phyloP scores from a whole-genome alignment of 352 stramenopile species.

The Saprolegnia parasitica region DNA sequence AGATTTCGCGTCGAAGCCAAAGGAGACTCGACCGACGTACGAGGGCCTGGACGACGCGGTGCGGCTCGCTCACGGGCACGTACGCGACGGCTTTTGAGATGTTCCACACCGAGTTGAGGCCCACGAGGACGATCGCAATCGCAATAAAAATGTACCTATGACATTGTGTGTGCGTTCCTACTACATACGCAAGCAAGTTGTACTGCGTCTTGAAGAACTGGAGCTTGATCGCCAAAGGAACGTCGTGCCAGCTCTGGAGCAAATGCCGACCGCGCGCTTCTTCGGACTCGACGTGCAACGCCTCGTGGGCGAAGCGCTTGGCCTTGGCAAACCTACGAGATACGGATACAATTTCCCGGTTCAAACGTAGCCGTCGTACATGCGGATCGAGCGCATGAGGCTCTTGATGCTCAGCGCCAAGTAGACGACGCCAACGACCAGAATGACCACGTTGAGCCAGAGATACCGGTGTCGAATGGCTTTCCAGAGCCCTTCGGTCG shows the following conservation, averaged over 20 bases:
- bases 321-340: slow-evolving; percentile 1
- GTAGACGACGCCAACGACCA: slow-evolving; percentile 47
- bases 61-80: slow-evolving; percentile 65
- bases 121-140: slow-evolving; percentile 44
- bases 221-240: slow-evolving; percentile 52
- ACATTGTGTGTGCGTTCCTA: background rate
- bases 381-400: slow-evolving; percentile 44
- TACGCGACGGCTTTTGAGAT: slow-evolving; percentile 65
- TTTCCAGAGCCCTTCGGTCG: slow-evolving; percentile 43
- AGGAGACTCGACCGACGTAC: background rate
- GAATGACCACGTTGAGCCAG: slow-evolving; percentile 68
- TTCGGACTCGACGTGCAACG: background rate
- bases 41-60: slow-evolving; percentile 63
- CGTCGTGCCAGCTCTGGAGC: slow-evolving; percentile 33
- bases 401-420: slow-evolving; percentile 54
- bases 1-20: slow-evolving; percentile 10
- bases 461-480: slow-evolving; percentile 59
- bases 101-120: slow-evolving; percentile 65
- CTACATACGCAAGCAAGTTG: too few relatives aligned
- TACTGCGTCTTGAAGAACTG: slow-evolving; percentile 70
- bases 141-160: slow-evolving; percentile 17
- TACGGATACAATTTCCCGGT: background rate
- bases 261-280: background rate
- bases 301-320: slow-evolving; percentile 2
- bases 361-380: slow-evolving; percentile 34